phyloP scores from a whole-genome alignment of 768 basidiomycete genomes.

The Tricholoma saponaceum region DNA sequence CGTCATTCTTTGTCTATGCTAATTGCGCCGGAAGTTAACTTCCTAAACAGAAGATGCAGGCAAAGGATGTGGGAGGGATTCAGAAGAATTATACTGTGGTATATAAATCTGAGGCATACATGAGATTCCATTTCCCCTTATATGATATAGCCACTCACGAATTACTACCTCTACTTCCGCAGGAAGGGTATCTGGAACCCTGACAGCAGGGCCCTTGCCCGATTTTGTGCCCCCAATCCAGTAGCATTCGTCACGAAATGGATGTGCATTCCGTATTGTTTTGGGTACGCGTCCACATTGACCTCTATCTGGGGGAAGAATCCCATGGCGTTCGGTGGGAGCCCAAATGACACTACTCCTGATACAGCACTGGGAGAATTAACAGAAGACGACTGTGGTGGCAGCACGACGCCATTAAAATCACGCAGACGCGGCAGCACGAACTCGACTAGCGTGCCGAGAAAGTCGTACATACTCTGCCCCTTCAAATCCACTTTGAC shows the following conservation, averaged over 20 bases:
- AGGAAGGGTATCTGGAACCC: constrained; percentile 91
- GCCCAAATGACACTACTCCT: constrained; percentile 87
- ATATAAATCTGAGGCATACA: not conserved
- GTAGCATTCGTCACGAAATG: constrained; percentile 88
- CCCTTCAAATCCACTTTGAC: constrained; percentile 90
- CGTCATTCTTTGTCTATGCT: too few species aligned
- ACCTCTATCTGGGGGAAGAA: constrained; percentile 97
- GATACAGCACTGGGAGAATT: constrained; percentile 75
- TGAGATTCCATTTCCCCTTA: not conserved
- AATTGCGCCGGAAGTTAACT: not conserved
- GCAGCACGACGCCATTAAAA: constrained; percentile 79
- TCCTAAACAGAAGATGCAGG: not conserved
- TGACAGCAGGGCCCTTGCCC: constrained; percentile 80
- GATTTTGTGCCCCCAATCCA: constrained; percentile 88
- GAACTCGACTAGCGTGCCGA: constrained; percentile 85
- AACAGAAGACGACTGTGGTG: constrained; percentile 64
- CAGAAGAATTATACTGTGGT: not conserved
- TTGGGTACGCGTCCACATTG: constrained; percentile 87
- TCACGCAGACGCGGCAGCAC: constrained; percentile 93
- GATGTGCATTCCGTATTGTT: constrained; percentile 86
- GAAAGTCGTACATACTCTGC: constrained; percentile 92
- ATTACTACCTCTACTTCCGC: constrained; percentile 28
- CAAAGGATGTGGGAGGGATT: not conserved
- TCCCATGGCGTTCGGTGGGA: constrained; percentile 78
- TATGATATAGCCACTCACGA: not conserved